Base-by-base conservation (phyloP, 1,139 yeast genomes). In the Geotrichum cucujoidarum region DNA sequence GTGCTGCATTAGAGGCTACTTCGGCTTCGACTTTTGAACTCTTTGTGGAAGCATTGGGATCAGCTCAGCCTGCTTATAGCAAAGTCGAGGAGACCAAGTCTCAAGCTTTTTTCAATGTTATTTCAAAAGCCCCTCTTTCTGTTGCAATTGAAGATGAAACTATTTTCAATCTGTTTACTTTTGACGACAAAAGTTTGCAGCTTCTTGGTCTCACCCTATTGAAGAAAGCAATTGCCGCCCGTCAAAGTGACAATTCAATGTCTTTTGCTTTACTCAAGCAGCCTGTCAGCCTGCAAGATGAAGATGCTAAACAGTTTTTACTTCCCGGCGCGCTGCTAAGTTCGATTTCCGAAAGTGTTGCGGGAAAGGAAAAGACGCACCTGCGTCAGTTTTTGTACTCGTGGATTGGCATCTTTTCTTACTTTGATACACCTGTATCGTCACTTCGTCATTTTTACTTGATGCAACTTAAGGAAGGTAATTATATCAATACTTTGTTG, bases 341-440 rank as follows among this genome's bases (percentile, higher is more conserved):
- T 10, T 51, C 64, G 38, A 54, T 64, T 20, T 49, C 57, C 42
- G 59, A 57, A 27, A 51, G 52, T 11, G 62, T 66, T 1, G 52
- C 16, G 53, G 55, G 4, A 46, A 47, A 14, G 49, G 52, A 48
- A 46, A 60, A 42, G 41, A 67, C 35, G 25, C 52, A 29, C 29
- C 33, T 44, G 13, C 47, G 54, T 13, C 51, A 59, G 20, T 85
- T 77, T 59, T 60, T 86, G 40, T 81, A 88, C 81, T 70, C 80
- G 39, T 89, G 96, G 95, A 68, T 69, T 49, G 66, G 87, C 49
- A 64, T 85, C 0, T 74, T 85, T 55, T 70, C 69, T 27, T 81
- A 80, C 61, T 85, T 89, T 60, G 75, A 77, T 48, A 80, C 81
- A 51, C 76, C 85, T 5, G 79, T 94, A 6, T 61, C 78, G 55